Base-by-base conservation (phyloP, 805 yeast species). In the Naumovozyma baii region DNA sequence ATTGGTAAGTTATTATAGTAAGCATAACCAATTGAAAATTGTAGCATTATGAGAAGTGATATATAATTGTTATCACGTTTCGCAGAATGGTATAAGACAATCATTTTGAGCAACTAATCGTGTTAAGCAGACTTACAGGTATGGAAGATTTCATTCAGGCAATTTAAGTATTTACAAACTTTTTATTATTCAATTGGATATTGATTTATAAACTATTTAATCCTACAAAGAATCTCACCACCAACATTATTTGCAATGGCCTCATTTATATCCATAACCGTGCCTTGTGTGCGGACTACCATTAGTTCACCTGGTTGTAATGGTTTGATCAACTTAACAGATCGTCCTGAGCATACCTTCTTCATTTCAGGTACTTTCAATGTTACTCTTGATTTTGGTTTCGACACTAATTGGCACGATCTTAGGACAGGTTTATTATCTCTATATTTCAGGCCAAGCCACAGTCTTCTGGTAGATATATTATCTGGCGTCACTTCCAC, bases 401-500 rank as follows among this genome's bases (percentile, higher is more conserved):
- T 87, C 34, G 92, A 81, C 22, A 92, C 76, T 50, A 90, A 68
- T 22, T 74, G 70, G 51, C 87, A 74, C 40, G 76, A 72, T 48
- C 77, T 71, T 46, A 92, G 68, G 14, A 92, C 94, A 0, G 96
- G 81, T 49, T 70, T 68, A 54, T 80, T 76, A 47, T 85, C 76
- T 55, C 90, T 76, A 61, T 92, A 92, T 60, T 92, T 92, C 59
- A 92, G 68, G 2, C 88, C 94, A 16, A 92, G 61, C 98, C 98
- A 92, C 37, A 92, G 70, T 50, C 94, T 73, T 55, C 97, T 77
- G 1, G 88, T 73, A 15, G 94, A 63, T 22, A 92, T 76, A 56
- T 90, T 88, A 57, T 84, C 95, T 26, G 82, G 87, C 0, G 97
- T 87, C 17, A 78, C 83, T 33, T 81, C 87, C 3, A 76, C 77